Base-by-base conservation (phyloP, 1,284 basidiomycete genomes). In the Ustilago trichophora region DNA sequence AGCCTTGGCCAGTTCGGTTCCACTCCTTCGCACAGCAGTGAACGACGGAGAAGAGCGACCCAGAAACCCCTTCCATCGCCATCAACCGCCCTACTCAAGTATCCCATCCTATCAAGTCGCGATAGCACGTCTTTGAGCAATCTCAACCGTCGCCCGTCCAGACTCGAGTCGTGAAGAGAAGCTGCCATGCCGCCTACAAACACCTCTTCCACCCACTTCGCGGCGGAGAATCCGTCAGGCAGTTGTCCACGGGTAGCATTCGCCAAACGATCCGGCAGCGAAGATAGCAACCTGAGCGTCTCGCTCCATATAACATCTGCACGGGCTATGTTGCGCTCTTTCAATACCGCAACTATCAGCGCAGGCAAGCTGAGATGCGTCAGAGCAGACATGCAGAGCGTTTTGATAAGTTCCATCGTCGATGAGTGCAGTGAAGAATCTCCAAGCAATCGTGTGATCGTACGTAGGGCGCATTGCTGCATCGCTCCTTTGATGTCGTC, bases 251-350 rank as follows among this genome's bases (percentile, higher is more conserved):
- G 29, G 5, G 47, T 64, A 4, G 47, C 48, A 33, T 69, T 69
- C 0, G 66, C 66, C 13, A 69, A 25, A 3, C 66, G 50, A 19
- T 69, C 66, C 2, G 66, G 59, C 3, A 69, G 4, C 2, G 47
- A 32, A 2, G 37, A 19, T 6, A 49, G 18, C 16, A 63, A 21
- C 1, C 66, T 36, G 15, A 69, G 35, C 3, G 55, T 41, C 13
- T 69, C 66, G 12, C n/a, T 21, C 59, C 66, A 69, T 2, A 31
- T 22, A 4, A 69, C 55, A 5, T 43, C 48, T 0, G 54, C 41
- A 4, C 59, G 13, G 3, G 66, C 66, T 9, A 6, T 6, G 29
- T 69, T 69, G 11, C 12, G 13, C 7, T 59, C 48, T 3, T 21
- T 16, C 5, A 21, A 6, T 1, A 41, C 44, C 1, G 43, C 32